Evolutionary conservation across 1,139 yeast species (phyloP).

Genomic region (Taphrina wiesneri): DNA sequence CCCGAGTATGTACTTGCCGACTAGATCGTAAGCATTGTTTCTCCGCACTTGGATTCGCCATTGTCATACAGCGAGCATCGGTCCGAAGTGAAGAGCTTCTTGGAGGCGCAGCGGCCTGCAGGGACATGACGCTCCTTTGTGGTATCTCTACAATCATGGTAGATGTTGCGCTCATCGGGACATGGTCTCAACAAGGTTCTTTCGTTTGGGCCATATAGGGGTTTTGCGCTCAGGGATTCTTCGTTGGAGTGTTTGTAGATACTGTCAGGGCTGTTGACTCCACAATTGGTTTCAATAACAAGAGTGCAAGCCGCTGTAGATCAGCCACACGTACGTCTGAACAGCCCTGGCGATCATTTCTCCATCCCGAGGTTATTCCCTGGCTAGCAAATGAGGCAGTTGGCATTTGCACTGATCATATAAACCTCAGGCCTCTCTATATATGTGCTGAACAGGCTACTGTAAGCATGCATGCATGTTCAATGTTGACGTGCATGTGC

Average conservation of each 20-base stretch:
- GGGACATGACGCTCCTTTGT: slow-evolving; percentile 6
- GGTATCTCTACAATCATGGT: background rate
- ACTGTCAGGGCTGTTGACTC: background rate
- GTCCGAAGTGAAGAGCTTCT: background rate
- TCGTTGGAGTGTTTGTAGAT: background rate
- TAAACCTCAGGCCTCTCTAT: no score
- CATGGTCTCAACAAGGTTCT: background rate
- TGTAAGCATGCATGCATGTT: no score
- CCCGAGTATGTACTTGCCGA: slow-evolving; percentile 86
- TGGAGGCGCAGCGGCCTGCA: slow-evolving; percentile 9
- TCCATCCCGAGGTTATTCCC: no score
- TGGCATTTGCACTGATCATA: no score
- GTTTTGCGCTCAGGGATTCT: background rate
- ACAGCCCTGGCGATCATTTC: no score
- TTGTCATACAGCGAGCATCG: slow-evolving; percentile 6
- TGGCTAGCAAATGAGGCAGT: no score
- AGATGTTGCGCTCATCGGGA: slow-evolving; percentile 9
- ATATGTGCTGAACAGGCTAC: no score
- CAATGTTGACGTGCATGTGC: no score
- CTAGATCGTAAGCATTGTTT: slow-evolving; percentile 42
- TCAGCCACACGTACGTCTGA: background rate
- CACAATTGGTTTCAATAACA: slow-evolving; percentile 4
- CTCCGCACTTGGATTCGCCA: slow-evolving; percentile 6
- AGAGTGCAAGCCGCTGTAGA: background rate
- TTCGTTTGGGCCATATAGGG: background rate